Conservation (phyloP, 2,329 filamentous ascomycete genomes). For the Penicillium brevicompactum region DNA sequence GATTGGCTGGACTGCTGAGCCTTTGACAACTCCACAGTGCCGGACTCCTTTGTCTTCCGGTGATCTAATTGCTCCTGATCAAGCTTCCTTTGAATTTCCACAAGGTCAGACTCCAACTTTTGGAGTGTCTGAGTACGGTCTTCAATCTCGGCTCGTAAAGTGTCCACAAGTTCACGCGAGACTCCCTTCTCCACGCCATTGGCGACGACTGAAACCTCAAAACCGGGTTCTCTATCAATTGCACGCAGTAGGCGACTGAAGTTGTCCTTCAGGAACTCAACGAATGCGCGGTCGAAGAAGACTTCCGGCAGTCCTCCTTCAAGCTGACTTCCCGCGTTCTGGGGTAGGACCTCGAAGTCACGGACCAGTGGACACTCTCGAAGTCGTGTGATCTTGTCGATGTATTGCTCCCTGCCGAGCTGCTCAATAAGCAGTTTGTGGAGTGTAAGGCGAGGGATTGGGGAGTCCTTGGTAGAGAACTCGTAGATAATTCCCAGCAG, state of each 20-base stretch:
- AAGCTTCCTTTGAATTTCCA: conserved; percentile 57
- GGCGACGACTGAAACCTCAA: conserved; percentile 79
- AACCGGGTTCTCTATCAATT: conserved; percentile 85
- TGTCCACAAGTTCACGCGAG: conserved; percentile 90
- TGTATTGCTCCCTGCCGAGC: conserved; percentile 83
- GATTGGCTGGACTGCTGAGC: conserved; percentile 70
- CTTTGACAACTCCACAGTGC: conserved; percentile 56
- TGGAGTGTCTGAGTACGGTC: conserved; percentile 67
- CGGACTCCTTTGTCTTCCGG: conserved; percentile 64
- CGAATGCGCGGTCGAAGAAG: conserved; percentile 81
- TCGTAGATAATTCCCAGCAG: conserved; percentile 90
- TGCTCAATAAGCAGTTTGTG: conserved; percentile 75
- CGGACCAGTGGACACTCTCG: conserved; percentile 77
- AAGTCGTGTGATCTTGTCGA: conserved; percentile 76
- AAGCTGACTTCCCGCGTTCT: conserved; percentile 60
- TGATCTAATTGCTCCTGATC: conserved; percentile 76
- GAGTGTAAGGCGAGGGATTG: conserved; percentile 77
- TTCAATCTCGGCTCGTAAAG: conserved; percentile 73
- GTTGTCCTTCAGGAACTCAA: conserved; percentile 95
- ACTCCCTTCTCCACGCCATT: conserved; percentile 86
- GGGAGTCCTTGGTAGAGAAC: conserved; percentile 96
- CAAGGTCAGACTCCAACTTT: conserved; percentile 58
- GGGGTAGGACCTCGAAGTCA: conserved; percentile 85
- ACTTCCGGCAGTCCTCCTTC: conserved; percentile 70
- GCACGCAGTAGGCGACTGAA: conserved; percentile 82